A percentile compares a stretch with the other conserved stretches of the same genome.
These are phyloP conservation scores for Sporobolomyces phaffii DNA, from an alignment of 768 basidiomycete species.

Conservation along the genomic window DNA sequence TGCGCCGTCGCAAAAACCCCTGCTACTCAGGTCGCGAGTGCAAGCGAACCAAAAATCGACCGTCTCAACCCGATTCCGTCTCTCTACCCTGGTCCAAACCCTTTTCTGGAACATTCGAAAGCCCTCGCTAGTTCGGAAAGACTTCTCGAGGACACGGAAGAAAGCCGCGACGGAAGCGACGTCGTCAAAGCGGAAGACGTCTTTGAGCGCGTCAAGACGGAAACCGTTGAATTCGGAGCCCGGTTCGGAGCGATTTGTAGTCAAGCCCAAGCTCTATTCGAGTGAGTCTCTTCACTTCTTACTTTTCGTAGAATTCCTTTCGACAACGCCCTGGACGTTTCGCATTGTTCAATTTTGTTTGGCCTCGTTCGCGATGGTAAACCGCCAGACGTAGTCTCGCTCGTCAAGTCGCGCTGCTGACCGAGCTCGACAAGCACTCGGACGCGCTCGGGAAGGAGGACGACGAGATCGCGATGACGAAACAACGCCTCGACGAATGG, in stretches of 20 bases:
- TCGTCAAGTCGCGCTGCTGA: neutral
- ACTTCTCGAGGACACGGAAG: neutral
- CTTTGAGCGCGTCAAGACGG: neutral
- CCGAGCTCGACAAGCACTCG: neutral
- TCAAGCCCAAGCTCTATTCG: neutral
- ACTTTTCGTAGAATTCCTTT: too few relatives aligned
- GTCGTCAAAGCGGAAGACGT: neutral
- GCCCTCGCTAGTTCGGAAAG: neutral
- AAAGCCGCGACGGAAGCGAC: neutral
- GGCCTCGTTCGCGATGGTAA: neutral
- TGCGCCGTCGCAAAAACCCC: neutral
- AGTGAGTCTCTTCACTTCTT: too few relatives aligned
- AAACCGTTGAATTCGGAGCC: neutral
- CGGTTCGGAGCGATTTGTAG: neutral
- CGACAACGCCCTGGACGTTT: neutral
- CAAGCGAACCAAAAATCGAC: neutral
- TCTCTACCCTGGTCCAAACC: neutral
- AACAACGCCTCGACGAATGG: neutral
- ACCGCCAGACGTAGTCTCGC: neutral
- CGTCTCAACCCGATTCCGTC: neutral
- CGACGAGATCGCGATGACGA: neutral
- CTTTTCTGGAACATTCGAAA: neutral
- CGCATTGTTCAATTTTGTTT: neutral
- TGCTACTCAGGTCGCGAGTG: neutral
- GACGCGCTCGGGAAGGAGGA: neutral